Evolutionary conservation across 257 asterid species (phyloP).

Genomic region (Gentiana macrophylla): DNA sequence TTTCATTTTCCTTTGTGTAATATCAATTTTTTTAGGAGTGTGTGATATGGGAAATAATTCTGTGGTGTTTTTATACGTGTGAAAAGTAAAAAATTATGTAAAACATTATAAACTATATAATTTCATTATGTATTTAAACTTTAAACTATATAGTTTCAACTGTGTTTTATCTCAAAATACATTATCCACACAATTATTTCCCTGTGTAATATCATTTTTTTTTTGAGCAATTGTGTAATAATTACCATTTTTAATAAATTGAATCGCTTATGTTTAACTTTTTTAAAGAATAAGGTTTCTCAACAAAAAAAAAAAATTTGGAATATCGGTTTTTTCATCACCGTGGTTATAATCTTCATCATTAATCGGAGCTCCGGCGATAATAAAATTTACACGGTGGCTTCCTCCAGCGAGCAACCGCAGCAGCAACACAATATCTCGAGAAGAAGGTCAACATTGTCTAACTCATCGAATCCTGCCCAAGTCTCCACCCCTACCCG

Average conservation of each 20-base stretch:
- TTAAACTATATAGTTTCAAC: too few species aligned
- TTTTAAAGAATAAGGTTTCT: neutral
- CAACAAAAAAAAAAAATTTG: neutral
- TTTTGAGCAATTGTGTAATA: neutral
- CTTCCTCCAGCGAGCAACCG: constrained; percentile 53
- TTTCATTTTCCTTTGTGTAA: too few species aligned
- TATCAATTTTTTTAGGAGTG: too few species aligned
- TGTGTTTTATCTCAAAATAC: too few species aligned
- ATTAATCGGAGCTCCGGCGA: constrained; percentile 55
- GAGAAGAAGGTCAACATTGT: constrained; percentile 51
- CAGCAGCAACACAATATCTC: constrained; percentile 47
- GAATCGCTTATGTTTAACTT: too few species aligned
- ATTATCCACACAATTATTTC: too few species aligned
- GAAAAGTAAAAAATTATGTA: too few species aligned
- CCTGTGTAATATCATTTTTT: neutral
- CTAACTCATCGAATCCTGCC: constrained; percentile 18
- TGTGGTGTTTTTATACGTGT: too few species aligned
- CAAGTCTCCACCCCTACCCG: constrained; percentile 37
- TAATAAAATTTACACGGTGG: constrained; percentile 50
- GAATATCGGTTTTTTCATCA: neutral
- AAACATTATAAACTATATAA: too few species aligned
- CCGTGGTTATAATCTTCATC: constrained; percentile 2
- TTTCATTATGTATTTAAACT: too few species aligned
- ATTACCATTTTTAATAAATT: too few species aligned
- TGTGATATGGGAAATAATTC: too few species aligned